Conservation (phyloP, 2,329 filamentous ascomycete species). For the Scedosporium dehoogii region DNA sequence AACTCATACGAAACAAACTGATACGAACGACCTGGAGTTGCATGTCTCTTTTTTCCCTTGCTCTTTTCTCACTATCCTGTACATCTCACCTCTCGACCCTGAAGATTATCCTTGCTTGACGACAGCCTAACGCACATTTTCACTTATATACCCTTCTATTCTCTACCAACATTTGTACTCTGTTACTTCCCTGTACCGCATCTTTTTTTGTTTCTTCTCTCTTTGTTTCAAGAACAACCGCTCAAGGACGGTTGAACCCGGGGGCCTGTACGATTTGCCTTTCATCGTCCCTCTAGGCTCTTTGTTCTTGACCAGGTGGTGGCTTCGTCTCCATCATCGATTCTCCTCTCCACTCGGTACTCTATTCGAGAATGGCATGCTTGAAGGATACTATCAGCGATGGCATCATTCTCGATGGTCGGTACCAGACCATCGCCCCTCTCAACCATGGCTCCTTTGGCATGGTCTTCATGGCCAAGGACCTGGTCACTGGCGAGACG, state of each 20-base stretch:
- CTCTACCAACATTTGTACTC: conserved; percentile 12
- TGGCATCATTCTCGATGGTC: conserved; percentile 75
- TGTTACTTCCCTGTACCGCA: conserved; percentile 1
- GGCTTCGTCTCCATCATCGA: conserved; percentile 2
- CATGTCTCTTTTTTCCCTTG: conserved; percentile 10
- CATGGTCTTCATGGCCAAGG: conserved; percentile 91
- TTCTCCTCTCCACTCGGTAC: conserved; percentile 15
- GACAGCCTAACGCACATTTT: conserved; percentile 12
- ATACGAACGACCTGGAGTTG: conserved; percentile 9
- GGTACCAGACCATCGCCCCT: conserved; percentile 83
- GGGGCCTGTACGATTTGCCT: not conserved
- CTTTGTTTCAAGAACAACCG: conserved; percentile 2
- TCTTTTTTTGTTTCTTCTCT: conserved; percentile 1
- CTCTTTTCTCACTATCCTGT: conserved; percentile 8
- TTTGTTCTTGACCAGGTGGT: not conserved
- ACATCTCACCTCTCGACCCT: conserved; percentile 16
- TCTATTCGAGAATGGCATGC: conserved; percentile 57
- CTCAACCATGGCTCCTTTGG: conserved; percentile 98
- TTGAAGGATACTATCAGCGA: conserved; percentile 72
- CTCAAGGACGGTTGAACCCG: not conserved
- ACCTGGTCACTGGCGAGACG: conserved; percentile 62
- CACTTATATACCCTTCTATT: conserved; percentile 16
- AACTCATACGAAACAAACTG: conserved; percentile 1
- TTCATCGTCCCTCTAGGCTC: not conserved
- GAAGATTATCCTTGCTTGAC: not conserved